phyloP scores from a whole-genome alignment of 2,329 filamentous ascomycete genomes.

The Penicillium sp. region DNA sequence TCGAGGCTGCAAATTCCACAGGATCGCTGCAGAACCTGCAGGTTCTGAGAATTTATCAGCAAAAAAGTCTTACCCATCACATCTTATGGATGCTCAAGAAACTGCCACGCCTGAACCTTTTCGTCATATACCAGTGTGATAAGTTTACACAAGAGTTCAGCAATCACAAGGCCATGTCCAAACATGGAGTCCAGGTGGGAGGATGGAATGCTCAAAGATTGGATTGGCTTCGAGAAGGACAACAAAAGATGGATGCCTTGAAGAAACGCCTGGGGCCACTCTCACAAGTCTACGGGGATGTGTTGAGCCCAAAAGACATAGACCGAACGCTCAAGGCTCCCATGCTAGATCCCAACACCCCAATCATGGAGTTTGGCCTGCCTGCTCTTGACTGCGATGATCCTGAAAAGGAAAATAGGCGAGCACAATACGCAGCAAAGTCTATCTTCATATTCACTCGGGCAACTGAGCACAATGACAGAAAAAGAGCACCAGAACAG shows the following conservation, averaged over 20 bases:
- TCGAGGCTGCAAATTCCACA: slow-evolving; percentile 42
- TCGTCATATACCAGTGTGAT: slow-evolving; percentile 44
- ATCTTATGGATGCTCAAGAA: slow-evolving; percentile 42
- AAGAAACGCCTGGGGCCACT: background rate
- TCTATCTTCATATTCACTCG: slow-evolving; percentile 11
- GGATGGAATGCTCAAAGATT: slow-evolving; percentile 20
- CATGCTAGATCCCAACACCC: background rate
- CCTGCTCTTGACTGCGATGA: background rate
- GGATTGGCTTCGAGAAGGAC: background rate
- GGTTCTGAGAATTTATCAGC: slow-evolving; percentile 44
- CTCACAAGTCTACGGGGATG: background rate
- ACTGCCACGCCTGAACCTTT: slow-evolving; percentile 45
- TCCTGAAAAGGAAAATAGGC: background rate
- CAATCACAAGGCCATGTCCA: background rate
- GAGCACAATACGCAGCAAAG: background rate
- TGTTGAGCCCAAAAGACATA: no score
- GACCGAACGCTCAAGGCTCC: background rate
- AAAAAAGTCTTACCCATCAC: slow-evolving; percentile 39
- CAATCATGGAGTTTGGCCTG: slow-evolving; percentile 5
- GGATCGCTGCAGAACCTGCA: slow-evolving; percentile 47
- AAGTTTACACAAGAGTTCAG: slow-evolving; percentile 28
- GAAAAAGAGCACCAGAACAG: slow-evolving; percentile 14
- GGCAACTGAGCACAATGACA: slow-evolving; percentile 10
- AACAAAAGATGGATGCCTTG: background rate
- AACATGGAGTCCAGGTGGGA: background rate